Evolutionary conservation across 805 yeast species (phyloP).

Genomic region (Clavispora fructus): DNA sequence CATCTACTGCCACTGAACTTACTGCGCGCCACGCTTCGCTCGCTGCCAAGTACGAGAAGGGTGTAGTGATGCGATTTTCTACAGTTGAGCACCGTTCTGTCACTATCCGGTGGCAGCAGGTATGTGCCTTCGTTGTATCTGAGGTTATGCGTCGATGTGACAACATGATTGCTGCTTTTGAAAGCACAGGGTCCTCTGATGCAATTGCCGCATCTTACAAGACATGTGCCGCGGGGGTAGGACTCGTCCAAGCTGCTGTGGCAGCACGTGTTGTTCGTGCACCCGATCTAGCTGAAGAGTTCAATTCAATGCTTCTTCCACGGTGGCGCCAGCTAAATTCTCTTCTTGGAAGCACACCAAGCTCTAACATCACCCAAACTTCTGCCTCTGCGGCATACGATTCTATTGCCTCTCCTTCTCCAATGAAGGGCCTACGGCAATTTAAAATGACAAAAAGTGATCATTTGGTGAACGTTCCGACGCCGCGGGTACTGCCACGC

Average conservation of each 20-base stretch:
- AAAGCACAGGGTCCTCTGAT: not conserved
- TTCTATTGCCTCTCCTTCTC: not conserved
- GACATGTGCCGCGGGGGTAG: not conserved
- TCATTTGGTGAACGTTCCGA: not conserved
- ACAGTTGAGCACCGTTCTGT: not conserved
- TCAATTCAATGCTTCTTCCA: conserved; percentile 22
- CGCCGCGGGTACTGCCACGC: not conserved
- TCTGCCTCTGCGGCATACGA: too few species aligned
- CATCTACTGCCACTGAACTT: not conserved
- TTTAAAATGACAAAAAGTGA: not conserved
- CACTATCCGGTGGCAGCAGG: conserved; percentile 39
- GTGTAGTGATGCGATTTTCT: not conserved
- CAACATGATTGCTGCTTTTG: conserved; percentile 1
- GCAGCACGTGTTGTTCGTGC: not conserved
- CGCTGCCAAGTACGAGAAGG: not conserved
- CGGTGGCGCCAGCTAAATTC: conserved; percentile 18
- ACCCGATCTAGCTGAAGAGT: conserved; percentile 3
- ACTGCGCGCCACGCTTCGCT: not conserved
- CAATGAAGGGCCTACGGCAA: not conserved
- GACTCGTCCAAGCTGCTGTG: not conserved
- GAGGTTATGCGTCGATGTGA: conserved; percentile 28
- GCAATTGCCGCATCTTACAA: not conserved
- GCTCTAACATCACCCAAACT: not conserved
- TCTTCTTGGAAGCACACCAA: not conserved
- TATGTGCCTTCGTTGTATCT: conserved; percentile 43